These are phyloP conservation scores for Podospora comata DNA, from an alignment of 495 filamentous ascomycete species.

Conservation along the genomic window DNA sequence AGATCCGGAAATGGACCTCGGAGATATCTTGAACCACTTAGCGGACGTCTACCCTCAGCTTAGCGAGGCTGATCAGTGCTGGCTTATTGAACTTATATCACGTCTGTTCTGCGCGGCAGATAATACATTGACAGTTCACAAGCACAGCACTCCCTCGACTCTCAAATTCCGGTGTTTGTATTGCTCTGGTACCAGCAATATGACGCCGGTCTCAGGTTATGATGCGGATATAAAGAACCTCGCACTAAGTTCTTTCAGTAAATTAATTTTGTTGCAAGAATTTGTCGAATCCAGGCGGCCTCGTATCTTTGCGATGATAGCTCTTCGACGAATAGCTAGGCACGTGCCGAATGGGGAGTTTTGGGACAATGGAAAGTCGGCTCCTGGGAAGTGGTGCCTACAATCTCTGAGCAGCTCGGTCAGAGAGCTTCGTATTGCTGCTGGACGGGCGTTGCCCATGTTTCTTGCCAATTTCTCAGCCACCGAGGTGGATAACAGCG, in stretches of 20 bases:
- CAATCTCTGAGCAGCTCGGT: conserved; percentile 75
- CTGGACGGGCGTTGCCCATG: conserved; percentile 52
- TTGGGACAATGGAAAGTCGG: conserved; percentile 62
- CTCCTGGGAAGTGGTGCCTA: conserved; percentile 74
- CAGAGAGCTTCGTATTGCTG: conserved; percentile 80
- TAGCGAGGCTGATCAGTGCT: conserved; percentile 31
- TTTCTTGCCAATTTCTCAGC: conserved; percentile 58
- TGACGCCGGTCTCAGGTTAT: not conserved
- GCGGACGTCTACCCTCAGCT: conserved; percentile 32
- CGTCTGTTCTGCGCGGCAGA: conserved; percentile 39
- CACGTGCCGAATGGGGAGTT: conserved; percentile 57
- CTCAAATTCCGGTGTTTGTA: conserved; percentile 22
- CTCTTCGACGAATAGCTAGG: conserved; percentile 61
- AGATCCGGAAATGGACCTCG: conserved; percentile 18
- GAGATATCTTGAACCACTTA: conserved; percentile 16
- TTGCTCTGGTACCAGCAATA: conserved; percentile 19
- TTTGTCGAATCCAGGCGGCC: conserved; percentile 59
- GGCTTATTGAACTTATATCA: conserved; percentile 35
- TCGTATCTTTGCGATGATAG: conserved; percentile 70
- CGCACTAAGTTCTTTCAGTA: conserved; percentile 52
- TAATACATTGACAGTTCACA: conserved; percentile 25
- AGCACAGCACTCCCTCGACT: not conserved
- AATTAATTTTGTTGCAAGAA: conserved; percentile 53
- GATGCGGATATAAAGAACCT: conserved; percentile 17
- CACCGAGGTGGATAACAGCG: conserved; percentile 34